These are phyloP conservation scores for Colletotrichum godetiae DNA, from an alignment of 2,329 filamentous ascomycete genomes.

Conservation along the genomic window DNA sequence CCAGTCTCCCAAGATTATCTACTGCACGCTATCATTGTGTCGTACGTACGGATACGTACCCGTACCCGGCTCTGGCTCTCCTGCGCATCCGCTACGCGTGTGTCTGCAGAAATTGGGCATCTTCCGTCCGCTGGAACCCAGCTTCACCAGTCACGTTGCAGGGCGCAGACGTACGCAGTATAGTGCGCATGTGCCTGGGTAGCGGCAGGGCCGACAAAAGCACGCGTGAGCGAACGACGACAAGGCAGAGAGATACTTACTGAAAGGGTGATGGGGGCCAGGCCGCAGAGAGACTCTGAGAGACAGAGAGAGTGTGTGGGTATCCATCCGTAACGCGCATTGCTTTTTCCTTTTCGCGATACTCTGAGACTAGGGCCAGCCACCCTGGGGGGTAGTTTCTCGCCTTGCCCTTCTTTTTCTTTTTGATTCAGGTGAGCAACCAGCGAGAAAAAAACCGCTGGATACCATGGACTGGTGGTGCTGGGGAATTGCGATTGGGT, in stretches of 20 bases:
- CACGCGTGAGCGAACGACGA: neutral
- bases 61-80: neutral
- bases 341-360: conserved; percentile 31
- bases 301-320: neutral
- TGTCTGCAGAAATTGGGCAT: conserved; percentile 15
- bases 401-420: conserved; percentile 23
- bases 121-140: neutral
- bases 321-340: neutral
- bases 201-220: neutral
- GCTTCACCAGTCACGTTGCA: neutral
- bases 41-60: conserved; percentile 5
- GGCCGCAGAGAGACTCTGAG: neutral
- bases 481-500: neutral
- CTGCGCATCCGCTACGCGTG: neutral
- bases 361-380: conserved; percentile 33
- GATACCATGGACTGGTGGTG: neutral
- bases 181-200: neutral
- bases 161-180: conserved; percentile 7
- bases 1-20: conserved; percentile 18
- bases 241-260: neutral
- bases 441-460: conserved; percentile 6
- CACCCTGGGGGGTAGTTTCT: conserved; percentile 16
- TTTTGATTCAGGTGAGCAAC: conserved; percentile 24
- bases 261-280: neutral
- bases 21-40: conserved; percentile 12